Conservation (phyloP, 108 stramenopile genomes). For the Aurantiochytrium sp. region DNA sequence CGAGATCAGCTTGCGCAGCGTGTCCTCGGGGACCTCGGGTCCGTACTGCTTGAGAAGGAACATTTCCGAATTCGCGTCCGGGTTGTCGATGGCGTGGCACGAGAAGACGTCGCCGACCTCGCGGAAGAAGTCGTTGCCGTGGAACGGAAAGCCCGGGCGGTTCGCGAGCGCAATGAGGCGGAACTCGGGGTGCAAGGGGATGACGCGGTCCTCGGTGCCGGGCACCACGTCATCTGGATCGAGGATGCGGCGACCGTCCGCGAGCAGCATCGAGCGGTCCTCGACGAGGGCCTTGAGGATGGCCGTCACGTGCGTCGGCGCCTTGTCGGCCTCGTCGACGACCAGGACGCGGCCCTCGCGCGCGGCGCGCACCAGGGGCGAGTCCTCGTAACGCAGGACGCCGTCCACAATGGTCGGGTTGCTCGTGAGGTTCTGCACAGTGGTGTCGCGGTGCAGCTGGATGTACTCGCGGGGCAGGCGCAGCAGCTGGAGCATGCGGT, state of each 20-base stretch:
- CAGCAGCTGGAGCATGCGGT: slow-evolving; percentile 58
- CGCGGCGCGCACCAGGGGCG: slow-evolving; percentile 73
- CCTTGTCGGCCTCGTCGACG: slow-evolving; percentile 86
- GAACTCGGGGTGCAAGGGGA: slow-evolving; percentile 71
- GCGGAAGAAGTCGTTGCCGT: slow-evolving; percentile 73
- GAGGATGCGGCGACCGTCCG: slow-evolving; percentile 66
- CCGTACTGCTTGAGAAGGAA: slow-evolving; percentile 67
- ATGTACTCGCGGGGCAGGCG: slow-evolving; percentile 79
- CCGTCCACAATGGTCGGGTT: slow-evolving; percentile 69
- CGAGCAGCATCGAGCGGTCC: slow-evolving; percentile 73
- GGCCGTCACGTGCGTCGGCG: slow-evolving; percentile 74
- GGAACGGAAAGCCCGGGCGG: slow-evolving; percentile 77
- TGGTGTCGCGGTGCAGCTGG: slow-evolving; percentile 83
- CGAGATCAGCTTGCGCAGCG: slow-evolving; percentile 55
- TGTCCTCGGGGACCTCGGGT: slow-evolving; percentile 45
- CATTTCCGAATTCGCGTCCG: slow-evolving; percentile 63
- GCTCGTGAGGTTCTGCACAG: slow-evolving; percentile 62
- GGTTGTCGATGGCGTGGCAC: slow-evolving; percentile 57
- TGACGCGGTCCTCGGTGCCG: slow-evolving; percentile 38
- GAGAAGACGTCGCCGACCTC: slow-evolving; percentile 76
- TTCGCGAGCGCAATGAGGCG: slow-evolving; percentile 72
- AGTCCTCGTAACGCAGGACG: slow-evolving; percentile 65
- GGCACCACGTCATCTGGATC: slow-evolving; percentile 34
- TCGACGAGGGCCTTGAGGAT: slow-evolving; percentile 76
- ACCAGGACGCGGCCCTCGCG: slow-evolving; percentile 67